Evolutionary conservation across 441 rosid genomes (phyloP).

Genomic region (Brassica hybrid): DNA sequence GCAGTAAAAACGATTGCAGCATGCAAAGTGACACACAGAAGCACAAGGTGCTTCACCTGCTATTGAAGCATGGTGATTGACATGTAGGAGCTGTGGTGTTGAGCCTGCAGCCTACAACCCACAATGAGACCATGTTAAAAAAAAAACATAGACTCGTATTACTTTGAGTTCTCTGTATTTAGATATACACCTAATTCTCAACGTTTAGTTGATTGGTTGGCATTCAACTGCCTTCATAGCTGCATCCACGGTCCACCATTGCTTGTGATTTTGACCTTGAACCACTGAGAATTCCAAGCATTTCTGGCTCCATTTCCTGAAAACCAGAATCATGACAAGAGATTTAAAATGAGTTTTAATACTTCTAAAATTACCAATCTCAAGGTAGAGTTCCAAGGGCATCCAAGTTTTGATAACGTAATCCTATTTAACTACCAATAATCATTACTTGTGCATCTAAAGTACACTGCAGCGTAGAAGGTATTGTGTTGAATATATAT

Average conservation of each 20-base stretch:
- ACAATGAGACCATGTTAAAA: constrained; percentile 12
- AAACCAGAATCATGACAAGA: constrained; percentile 38
- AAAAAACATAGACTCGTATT: neutral
- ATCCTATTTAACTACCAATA: constrained; percentile 17
- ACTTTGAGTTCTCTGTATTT: constrained; percentile 20
- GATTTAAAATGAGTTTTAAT: neutral
- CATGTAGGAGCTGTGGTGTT: too few relatives aligned
- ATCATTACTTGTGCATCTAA: constrained; percentile 61
- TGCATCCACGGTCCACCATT: constrained; percentile 66
- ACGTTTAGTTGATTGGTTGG: neutral
- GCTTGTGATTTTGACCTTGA: constrained; percentile 70
- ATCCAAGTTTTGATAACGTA: neutral
- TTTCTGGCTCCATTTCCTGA: constrained; percentile 70
- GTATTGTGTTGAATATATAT: too few relatives aligned
- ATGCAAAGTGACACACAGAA: too few relatives aligned
- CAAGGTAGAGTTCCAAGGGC: constrained; percentile 26
- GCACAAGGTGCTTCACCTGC: too few relatives aligned
- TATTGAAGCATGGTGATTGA: too few relatives aligned
- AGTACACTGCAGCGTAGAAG: constrained; percentile 38
- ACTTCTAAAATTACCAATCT: constrained; percentile 8
- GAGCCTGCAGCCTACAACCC: constrained; percentile 60
- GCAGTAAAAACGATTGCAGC: too few relatives aligned
- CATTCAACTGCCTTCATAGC: constrained; percentile 75
- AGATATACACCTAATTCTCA: neutral
- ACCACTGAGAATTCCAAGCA: constrained; percentile 61